Evolutionary conservation across 805 yeast genomes (phyloP).

Genomic region (Schwanniomyces sp.): DNA sequence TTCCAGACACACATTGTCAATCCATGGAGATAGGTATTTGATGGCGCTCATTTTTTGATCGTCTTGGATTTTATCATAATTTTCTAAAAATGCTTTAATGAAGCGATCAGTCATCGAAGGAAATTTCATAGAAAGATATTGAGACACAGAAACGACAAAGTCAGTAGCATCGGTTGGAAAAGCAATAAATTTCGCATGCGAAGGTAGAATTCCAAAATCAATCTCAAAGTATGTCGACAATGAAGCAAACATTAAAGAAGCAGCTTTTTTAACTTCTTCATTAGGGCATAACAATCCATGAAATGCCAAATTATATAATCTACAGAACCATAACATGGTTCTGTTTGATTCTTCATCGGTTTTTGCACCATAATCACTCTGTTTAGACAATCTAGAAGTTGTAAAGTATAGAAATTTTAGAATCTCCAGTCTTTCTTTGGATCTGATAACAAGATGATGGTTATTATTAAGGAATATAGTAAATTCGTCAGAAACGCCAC

Average conservation of each 20-base stretch:
- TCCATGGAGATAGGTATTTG: constrained; percentile 70
- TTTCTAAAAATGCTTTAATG: constrained; percentile 48
- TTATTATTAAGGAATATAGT: constrained; percentile 29
- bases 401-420: constrained; percentile 69
- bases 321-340: constrained; percentile 49
- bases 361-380: constrained; percentile 20
- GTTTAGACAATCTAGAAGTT: constrained; percentile 51
- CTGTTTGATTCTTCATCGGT: constrained; percentile 10
- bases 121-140: constrained; percentile 51
- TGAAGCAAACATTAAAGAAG: constrained; percentile 63
- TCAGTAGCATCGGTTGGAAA: constrained; percentile 69
- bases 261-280: constrained; percentile 58
- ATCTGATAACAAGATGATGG: constrained; percentile 26
- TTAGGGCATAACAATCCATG: constrained; percentile 65
- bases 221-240: constrained; percentile 60
- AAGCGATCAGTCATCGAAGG: constrained; percentile 65
- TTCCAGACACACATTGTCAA: constrained; percentile 58
- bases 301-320: constrained; percentile 61
- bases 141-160: constrained; percentile 58
- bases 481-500: constrained; percentile 32
- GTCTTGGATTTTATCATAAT: constrained; percentile 37
- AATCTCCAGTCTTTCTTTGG: constrained; percentile 53
- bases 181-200: constrained; percentile 56
- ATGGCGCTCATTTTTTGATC: constrained; percentile 43
- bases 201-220: constrained; percentile 56